Evolutionary conservation across 2,329 filamentous ascomycete species (phyloP), one percentile per base, ranked within the genome.

Genomic region (Corinectria fuckeliana): DNA sequence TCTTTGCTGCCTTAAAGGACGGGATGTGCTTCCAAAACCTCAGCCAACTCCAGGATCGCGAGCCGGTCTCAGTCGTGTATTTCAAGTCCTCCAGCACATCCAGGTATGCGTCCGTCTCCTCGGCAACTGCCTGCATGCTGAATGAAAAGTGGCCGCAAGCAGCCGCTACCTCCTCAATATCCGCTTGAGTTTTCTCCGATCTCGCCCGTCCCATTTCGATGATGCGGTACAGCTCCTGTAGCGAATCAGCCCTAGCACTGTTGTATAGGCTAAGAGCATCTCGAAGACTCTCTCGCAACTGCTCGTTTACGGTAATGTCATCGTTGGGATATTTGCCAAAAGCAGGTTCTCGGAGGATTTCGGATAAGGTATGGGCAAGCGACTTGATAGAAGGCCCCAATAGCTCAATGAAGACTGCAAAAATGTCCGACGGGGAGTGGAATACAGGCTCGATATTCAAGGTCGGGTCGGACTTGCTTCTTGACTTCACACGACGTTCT

Each of bases 71-170:
- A 23, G 87, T 87, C 16, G 86, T 80, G 62, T 90, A 85, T 73
- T 95, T 93, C 38, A 98, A 77, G 39, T 97, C 91, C 71, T 97
- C 92, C 4, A 99, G 79, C 1, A 95, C 88, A 51, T 92, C 87
- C 42, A 99, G 77, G 68, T 96, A 95, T 11, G 85, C 85, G 65
- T 91, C 87, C 78, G 96, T 91, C 71, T 97, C 93, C 72, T 96
- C 91, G 0, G 92, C 93, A 71, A 98, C 94, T 66, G 95, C 91
- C 63, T 95, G 86, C 23, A 99, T 81, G 41, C 91, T 96, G 73
- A 95, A 97, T 72, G 91, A 94, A 72, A 98, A 99, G 76, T 98
- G 93, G 0, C 95, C 94, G 71, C 95, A 99, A 56, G 93, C 96
- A n/a, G 95, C 94, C 38, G 94, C 93, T 10, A 98, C 93, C 75